A percentile compares a stretch with the other conserved stretches of the same genome.
Conservation (phyloP, 306 rosid species). For the Cucumis cinereus region DNA sequence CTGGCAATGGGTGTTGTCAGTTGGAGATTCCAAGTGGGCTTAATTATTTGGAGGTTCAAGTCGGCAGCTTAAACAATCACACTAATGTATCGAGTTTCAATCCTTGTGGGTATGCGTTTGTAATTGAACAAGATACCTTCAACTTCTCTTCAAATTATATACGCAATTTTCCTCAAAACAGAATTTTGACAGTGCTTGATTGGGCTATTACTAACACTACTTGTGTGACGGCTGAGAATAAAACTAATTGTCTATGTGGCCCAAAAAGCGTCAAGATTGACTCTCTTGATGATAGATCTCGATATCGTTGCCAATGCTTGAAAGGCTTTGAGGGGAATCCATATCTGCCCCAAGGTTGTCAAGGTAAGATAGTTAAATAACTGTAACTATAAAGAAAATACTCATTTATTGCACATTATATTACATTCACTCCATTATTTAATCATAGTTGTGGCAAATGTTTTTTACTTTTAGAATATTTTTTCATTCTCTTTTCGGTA, state of each 20-base stretch:
- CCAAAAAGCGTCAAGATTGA: background rate
- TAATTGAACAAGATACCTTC: constrained; percentile 10
- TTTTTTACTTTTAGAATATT: too few relatives aligned
- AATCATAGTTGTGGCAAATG: too few relatives aligned
- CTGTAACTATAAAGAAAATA: too few relatives aligned
- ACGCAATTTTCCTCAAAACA: background rate
- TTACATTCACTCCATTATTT: too few relatives aligned
- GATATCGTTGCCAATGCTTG: constrained; percentile 28
- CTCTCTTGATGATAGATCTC: background rate
- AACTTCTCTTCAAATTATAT: background rate
- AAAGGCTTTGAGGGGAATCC: constrained; percentile 31
- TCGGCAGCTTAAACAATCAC: rapidly evolving
- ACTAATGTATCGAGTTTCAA: background rate
- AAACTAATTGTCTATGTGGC: constrained; percentile 8
- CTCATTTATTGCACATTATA: too few relatives aligned
- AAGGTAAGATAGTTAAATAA: constrained; percentile 5
- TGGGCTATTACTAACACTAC: constrained; percentile 20
- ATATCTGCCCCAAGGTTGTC: constrained; percentile 25
- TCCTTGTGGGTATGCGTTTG: constrained; percentile 25
- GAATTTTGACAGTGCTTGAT: constrained; percentile 19
- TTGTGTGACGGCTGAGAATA: constrained; percentile 1
- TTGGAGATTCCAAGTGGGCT: background rate
- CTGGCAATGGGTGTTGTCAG: too few relatives aligned
- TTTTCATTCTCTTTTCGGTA: too few relatives aligned
- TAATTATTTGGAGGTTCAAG: rapidly evolving